Percentiles rank a stretch among this genome's conserved stretches.
phyloP scores from a whole-genome alignment of 495 filamentous ascomycete genomes.

The Ramalina intermedia region DNA sequence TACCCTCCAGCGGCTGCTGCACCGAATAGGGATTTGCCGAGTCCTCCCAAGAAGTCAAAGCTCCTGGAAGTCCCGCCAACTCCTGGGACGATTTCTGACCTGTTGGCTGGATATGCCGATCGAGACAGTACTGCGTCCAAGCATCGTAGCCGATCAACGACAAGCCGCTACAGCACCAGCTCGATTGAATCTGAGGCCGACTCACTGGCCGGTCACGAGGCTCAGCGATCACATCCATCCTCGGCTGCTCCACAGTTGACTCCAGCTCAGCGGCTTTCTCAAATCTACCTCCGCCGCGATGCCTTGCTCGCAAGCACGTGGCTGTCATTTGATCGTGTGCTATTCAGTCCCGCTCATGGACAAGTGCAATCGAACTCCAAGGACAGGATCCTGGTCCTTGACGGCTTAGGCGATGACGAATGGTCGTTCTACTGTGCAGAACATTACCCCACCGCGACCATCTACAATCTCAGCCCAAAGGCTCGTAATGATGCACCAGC shows the following conservation, averaged over 20 bases:
- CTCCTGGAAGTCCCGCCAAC: conserved; percentile 25
- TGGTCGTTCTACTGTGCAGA: conserved; percentile 97
- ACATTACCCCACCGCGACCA: conserved; percentile 70
- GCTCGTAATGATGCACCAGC: conserved; percentile 13
- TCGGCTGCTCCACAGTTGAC: background rate
- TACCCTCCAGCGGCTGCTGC: conserved; percentile 4
- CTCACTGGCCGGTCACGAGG: conserved; percentile 4
- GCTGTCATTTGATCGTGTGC: conserved; percentile 87
- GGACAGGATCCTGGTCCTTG: conserved; percentile 66
- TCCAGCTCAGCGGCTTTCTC: conserved; percentile 35
- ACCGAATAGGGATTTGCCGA: conserved; percentile 9
- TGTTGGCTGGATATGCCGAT: conserved; percentile 36
- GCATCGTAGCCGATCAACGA: conserved; percentile 25
- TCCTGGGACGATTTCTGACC: conserved; percentile 39
- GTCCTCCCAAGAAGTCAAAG: conserved; percentile 17
- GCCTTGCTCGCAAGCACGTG: conserved; percentile 68
- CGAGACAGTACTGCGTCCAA: conserved; percentile 23
- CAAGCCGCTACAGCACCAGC: conserved; percentile 30
- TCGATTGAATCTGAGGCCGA: conserved; percentile 23
- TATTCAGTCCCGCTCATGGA: conserved; percentile 84
- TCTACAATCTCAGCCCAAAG: conserved; percentile 67
- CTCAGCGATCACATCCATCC: background rate
- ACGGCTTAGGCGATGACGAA: conserved; percentile 82
- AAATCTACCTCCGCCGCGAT: conserved; percentile 72
- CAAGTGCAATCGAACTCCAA: conserved; percentile 50